Percentiles rank a stretch among this genome's conserved stretches.
phyloP scores from a whole-genome alignment of 306 rosid species.

The Cucurbita maxima region DNA sequence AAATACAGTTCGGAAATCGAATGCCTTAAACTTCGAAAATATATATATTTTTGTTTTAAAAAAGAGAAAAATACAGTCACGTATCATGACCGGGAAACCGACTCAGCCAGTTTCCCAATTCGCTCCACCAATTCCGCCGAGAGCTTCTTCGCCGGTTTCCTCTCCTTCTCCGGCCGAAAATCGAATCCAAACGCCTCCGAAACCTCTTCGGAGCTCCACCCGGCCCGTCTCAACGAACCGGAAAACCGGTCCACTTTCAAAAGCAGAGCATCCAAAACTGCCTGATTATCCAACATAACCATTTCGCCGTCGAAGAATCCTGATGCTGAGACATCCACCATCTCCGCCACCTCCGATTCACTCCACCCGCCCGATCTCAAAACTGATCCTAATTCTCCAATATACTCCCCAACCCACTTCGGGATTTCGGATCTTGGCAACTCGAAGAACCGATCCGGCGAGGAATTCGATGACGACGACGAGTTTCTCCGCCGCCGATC shows the following conservation, averaged over 20 bases:
- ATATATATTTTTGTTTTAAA: neutral
- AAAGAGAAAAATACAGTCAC: neutral
- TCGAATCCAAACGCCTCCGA: slow-evolving; percentile 82
- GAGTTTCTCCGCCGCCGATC: slow-evolving; percentile 69
- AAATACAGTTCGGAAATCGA: neutral
- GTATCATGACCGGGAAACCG: slow-evolving; percentile 60
- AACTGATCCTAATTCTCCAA: slow-evolving; percentile 61
- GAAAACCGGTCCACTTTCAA: slow-evolving; percentile 67
- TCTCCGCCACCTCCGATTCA: slow-evolving; percentile 70
- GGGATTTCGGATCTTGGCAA: slow-evolving; percentile 38
- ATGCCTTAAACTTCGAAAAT: neutral
- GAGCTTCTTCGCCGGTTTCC: slow-evolving; percentile 64
- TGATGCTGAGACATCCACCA: slow-evolving; percentile 60
- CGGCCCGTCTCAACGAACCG: slow-evolving; percentile 71
- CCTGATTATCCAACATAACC: slow-evolving; percentile 77
- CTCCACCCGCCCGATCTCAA: slow-evolving; percentile 75
- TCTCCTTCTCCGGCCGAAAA: slow-evolving; percentile 78
- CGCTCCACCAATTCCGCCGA: slow-evolving; percentile 58
- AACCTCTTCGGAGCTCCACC: slow-evolving; percentile 98
- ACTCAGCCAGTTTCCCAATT: slow-evolving; percentile 83
- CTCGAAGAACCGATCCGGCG: slow-evolving; percentile 70
- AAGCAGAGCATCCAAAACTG: slow-evolving; percentile 68
- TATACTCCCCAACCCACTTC: slow-evolving; percentile 74
- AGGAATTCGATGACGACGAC: slow-evolving; percentile 27
- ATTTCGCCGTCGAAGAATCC: slow-evolving; percentile 68